Evolutionary conservation across 768 basidiomycete species (phyloP).

Genomic region (Suillus sp.): DNA sequence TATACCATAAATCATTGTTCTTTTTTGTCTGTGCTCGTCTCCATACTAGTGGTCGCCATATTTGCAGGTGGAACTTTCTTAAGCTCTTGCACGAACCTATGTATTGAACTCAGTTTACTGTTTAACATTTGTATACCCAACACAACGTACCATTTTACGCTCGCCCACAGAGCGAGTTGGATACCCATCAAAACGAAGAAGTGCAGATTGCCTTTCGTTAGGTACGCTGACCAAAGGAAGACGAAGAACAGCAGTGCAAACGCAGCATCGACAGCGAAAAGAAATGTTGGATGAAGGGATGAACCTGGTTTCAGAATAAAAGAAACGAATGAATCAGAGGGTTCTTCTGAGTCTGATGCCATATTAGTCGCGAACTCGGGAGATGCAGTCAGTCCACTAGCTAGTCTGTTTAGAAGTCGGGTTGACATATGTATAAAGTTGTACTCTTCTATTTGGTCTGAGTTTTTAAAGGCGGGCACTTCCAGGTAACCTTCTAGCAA

Average conservation of each 20-base stretch:
- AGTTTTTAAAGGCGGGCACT: too few species aligned
- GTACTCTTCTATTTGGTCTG: background rate
- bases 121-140: constrained; percentile 6
- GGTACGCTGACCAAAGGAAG: constrained; percentile 55
- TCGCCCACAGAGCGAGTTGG: constrained; percentile 71
- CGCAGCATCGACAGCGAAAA: constrained; percentile 61
- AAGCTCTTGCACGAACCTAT: constrained; percentile 71
- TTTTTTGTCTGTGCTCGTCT: constrained; percentile 25
- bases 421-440: too few species aligned
- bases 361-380: background rate
- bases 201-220: constrained; percentile 69
- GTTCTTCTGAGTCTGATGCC: constrained; percentile 14
- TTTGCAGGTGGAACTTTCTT: constrained; percentile 36
- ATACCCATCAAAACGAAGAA: constrained; percentile 67
- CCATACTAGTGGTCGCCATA: constrained; percentile 9
- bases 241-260: constrained; percentile 61
- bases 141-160: constrained; percentile 70
- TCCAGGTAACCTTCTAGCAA: too few species aligned
- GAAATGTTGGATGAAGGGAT: constrained; percentile 70
- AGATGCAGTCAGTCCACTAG: too few species aligned
- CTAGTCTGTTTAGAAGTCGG: background rate
- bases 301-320: constrained; percentile 74
- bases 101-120: constrained; percentile 15
- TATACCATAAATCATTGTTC: constrained; percentile 21
- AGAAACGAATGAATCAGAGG: constrained; percentile 49